Conservation (phyloP, 768 basidiomycete genomes). For the Collybia nuda region DNA sequence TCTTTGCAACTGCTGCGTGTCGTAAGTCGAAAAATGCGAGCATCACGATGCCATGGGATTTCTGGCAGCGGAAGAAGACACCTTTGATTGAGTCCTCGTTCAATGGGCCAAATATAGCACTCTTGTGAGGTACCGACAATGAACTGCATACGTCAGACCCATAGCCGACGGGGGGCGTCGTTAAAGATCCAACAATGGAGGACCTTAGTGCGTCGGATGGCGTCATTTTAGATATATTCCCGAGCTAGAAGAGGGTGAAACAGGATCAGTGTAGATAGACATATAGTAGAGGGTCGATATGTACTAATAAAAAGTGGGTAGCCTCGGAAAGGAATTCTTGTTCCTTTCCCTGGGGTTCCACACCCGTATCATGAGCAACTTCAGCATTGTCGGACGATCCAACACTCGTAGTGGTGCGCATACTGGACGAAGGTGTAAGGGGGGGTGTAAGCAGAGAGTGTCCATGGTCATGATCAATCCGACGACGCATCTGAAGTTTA, state of each 20-base stretch:
- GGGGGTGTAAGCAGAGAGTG: slow-evolving; percentile 61
- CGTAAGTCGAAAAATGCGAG: slow-evolving; percentile 63
- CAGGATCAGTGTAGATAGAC: neutral
- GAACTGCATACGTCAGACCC: neutral
- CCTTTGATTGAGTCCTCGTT: slow-evolving; percentile 46
- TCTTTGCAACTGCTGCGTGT: slow-evolving; percentile 47
- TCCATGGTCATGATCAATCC: slow-evolving; percentile 32
- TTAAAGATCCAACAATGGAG: slow-evolving; percentile 24
- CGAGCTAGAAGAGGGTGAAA: slow-evolving; percentile 28
- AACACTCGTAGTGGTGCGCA: slow-evolving; percentile 34
- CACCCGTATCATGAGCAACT: slow-evolving; percentile 11
- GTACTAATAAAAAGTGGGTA: slow-evolving; percentile 36
- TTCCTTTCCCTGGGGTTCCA: slow-evolving; percentile 17
- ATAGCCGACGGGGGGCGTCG: slow-evolving; percentile 4
- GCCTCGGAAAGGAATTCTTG: slow-evolving; percentile 27
- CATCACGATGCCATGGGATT: slow-evolving; percentile 52
- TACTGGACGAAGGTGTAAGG: slow-evolving; percentile 65
- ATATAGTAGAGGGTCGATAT: slow-evolving; percentile 4
- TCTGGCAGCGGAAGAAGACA: slow-evolving; percentile 51
- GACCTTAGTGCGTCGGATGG: slow-evolving; percentile 23
- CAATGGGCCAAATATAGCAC: neutral
- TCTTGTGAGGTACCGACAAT: slow-evolving; percentile 2
- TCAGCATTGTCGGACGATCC: slow-evolving; percentile 23
- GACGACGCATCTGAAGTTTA: slow-evolving; percentile 31
- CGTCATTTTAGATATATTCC: slow-evolving; percentile 33